Evolutionary conservation across 2,329 filamentous ascomycete species (phyloP), one percentile per base, ranked within the genome.

Genomic region (Penicillium sp.): DNA sequence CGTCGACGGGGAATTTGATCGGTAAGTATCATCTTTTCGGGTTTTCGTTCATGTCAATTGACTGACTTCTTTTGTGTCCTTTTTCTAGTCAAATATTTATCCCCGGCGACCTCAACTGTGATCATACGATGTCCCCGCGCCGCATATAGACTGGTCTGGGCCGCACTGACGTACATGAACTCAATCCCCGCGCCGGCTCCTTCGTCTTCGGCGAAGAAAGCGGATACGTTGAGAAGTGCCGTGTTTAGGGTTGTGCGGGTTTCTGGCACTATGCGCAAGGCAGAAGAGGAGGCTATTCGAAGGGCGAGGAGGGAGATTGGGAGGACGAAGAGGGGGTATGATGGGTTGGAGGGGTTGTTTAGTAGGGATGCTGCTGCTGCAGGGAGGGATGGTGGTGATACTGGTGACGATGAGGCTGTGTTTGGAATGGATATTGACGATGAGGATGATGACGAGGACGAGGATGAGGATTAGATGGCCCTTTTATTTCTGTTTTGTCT

Each of bases 191-290:
- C 12, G 16, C 28, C 59, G n/a, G 18, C 52, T 24, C 3, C 45
- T 4, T 33, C 35, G 3, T 5, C 38, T 11, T 18, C 51, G 8
- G 38, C 38, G 26, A 50, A 24, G n/a, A 45, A 48, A 11, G 26
- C 52, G 5, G 51, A 58, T 11, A 21, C 20, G 16, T 26, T 38
- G 57, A 45, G 38, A 26, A 79, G 83, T 0, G 96, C 92, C 66
- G 87, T 93, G 1, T 89, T 96, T 61, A 85, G 87, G 47, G 91
- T 99, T 14, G 84, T 96, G 6, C 83, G 90, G 60, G 90, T 97
- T 14, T 94, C 90, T 62, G 94, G 93, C 16, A 99, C 94, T 3
- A 96, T 99, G 66, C 87, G 87, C 64, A 96, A 96, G 73, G 88
- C 86, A 2, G 92, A 97, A 73, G 87, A 96, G 69, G 92, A 96